Evolutionary conservation across 495 filamentous ascomycete species (phyloP), one percentile per base, ranked within the genome.

Genomic region (Penicillium egyptiacum): DNA sequence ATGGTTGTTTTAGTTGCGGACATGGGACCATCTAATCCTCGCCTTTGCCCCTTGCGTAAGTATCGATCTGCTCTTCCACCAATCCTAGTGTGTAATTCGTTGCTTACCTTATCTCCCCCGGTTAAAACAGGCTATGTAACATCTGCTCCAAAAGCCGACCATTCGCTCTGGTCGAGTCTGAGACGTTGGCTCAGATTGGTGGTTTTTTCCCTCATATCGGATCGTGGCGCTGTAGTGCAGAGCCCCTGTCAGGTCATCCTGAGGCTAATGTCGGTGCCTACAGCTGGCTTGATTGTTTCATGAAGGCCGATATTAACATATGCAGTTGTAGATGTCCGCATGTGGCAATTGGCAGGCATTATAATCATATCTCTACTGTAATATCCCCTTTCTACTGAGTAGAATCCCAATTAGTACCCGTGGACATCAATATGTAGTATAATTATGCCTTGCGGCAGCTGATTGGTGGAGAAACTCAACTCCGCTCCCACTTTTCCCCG

Each of bases 401-500:
- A 37, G 33, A n/a, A 6, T 16, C 16, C 33, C 6, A n/a, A 35
- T 16, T 6, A 7, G n/a, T n/a, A n/a, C n/a, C n/a, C n/a, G n/a
- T n/a, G n/a, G n/a, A 33, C 10, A 12, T 33, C 30, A 14, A 37
- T 16, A 7, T 16, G 16, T 37, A 37, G 33, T 37, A 37, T 53
- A 17, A 14, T 19, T 31, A 35, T 33, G 44, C 39, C 5, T 31
- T 28, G 8, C 9, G 5, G 2, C 1, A 22, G 17, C 16, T 72
- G 60, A 76, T 76, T 76, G 73, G 73, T 69, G 73, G 73, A 76
- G 64, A 66, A 76, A 73, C 57, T 33, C 49, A 56, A 53, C 53
- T 48, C 66, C 63, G 66, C 61, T 56, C 40, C 55, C 46, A 33
- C 19, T 48, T 57, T 61, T 53, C 66, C 60, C 64, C 66, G 64